phyloP scores from a whole-genome alignment of 805 yeast genomes.

The Ogataea angusta region DNA sequence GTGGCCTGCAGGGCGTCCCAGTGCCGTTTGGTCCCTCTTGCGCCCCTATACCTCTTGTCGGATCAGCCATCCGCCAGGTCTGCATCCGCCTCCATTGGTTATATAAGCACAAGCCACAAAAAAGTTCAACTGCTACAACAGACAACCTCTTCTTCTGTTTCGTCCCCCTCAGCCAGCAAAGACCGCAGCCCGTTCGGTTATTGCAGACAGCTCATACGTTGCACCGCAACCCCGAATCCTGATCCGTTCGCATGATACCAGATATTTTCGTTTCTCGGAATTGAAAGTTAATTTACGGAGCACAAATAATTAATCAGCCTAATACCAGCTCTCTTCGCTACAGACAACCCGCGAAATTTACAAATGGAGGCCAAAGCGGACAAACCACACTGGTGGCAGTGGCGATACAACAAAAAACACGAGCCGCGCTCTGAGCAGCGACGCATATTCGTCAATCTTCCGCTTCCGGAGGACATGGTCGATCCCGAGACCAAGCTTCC shows the following conservation, averaged over 20 bases:
- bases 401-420: conserved; percentile 2
- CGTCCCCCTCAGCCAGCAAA: neutral
- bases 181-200: no score
- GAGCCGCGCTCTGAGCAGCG: conserved; percentile 29
- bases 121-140: conserved; percentile 2
- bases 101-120: neutral
- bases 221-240: neutral
- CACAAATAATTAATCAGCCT: neutral
- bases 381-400: conserved; percentile 6
- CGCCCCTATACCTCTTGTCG: neutral
- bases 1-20: neutral
- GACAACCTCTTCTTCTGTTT: conserved; percentile 2
- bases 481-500: conserved; percentile 53
- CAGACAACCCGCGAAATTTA: no score
- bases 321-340: neutral
- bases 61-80: no score
- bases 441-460: conserved; percentile 53
- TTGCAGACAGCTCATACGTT: no score
- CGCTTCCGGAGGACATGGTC: conserved; percentile 56
- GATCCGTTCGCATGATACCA: neutral
- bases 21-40: neutral
- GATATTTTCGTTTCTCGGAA: neutral
- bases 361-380: neutral
- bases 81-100: neutral
- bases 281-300: neutral